Evolutionary conservation across 768 basidiomycete species (phyloP).

Genomic region (Amanita inopinata): DNA sequence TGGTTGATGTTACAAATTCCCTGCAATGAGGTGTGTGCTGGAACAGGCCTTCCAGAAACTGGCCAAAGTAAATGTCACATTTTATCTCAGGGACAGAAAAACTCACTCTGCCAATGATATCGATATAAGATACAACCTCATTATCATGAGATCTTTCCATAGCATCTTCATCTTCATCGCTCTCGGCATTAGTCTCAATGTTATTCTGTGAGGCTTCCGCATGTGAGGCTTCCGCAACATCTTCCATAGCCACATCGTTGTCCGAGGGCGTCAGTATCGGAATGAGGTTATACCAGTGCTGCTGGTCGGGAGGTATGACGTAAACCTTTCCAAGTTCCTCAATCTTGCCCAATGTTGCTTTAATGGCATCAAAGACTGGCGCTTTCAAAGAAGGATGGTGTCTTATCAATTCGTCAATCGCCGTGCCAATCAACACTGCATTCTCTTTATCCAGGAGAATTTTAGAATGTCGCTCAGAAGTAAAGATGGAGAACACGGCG

Average conservation of each 20-base stretch:
- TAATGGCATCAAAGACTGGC: conserved; percentile 70
- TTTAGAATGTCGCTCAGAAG: conserved; percentile 74
- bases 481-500: conserved; percentile 78
- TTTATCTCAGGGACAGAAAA: background rate
- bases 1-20: conserved; percentile 72
- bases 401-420: conserved; percentile 90
- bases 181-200: conserved; percentile 13
- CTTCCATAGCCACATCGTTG: conserved; percentile 42
- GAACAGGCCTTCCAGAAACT: conserved; percentile 94
- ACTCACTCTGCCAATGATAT: conserved; percentile 67
- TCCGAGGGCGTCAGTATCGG: conserved; percentile 17
- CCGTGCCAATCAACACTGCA: conserved; percentile 77
- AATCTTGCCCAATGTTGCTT: conserved; percentile 59
- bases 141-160: conserved; percentile 58
- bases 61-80: conserved; percentile 5
- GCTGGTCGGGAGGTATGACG: conserved; percentile 42
- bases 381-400: conserved; percentile 87
- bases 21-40: conserved; percentile 84
- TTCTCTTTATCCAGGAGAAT: conserved; percentile 90
- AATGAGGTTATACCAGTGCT: conserved; percentile 57
- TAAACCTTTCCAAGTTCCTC: conserved; percentile 64
- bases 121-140: conserved; percentile 65
- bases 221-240: conserved; percentile 15
- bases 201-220: conserved; percentile 12
- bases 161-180: conserved; percentile 18